Evolutionary conservation across 2,329 filamentous ascomycete genomes (phyloP).

Genomic region (Xylariaceae sp.): DNA sequence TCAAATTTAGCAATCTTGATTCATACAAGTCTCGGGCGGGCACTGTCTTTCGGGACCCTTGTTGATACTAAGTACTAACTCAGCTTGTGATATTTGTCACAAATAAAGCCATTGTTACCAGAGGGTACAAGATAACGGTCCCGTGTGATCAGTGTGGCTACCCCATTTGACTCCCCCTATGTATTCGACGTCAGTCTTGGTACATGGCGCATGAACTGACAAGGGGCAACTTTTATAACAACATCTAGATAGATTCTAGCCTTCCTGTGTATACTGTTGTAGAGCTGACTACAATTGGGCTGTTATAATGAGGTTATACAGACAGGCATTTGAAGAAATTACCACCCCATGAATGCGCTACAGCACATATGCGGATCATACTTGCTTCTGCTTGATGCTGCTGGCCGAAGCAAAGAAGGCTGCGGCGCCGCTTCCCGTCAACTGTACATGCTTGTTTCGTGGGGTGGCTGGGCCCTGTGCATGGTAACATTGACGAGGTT

Average conservation of each 20-base stretch:
- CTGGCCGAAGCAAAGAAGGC: constrained; percentile 32
- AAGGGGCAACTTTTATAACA: background rate
- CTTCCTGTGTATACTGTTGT: background rate
- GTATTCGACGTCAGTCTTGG: background rate
- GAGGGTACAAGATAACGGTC: constrained; percentile 17
- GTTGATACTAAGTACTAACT: constrained; percentile 17
- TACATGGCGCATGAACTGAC: constrained; percentile 1
- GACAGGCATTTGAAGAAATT: constrained; percentile 34
- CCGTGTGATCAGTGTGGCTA: constrained; percentile 15
- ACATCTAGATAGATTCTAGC: too few species aligned
- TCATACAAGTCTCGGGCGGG: constrained; percentile 28
- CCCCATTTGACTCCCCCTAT: constrained; percentile 9
- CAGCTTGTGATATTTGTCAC: constrained; percentile 30
- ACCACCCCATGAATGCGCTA: constrained; percentile 30
- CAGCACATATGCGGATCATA: constrained; percentile 52
- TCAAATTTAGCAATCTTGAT: constrained; percentile 35
- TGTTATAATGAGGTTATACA: constrained; percentile 33
- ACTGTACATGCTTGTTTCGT: constrained; percentile 29
- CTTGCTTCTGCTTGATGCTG: constrained; percentile 47
- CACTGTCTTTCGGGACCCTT: constrained; percentile 12
- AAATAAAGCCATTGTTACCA: constrained; percentile 21
- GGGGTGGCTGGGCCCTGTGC: constrained; percentile 34
- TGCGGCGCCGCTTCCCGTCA: constrained; percentile 33
- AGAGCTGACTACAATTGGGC: background rate
- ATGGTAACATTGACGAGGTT: constrained; percentile 30